These are phyloP conservation scores for Pyrenula aspistea DNA, from an alignment of 495 filamentous ascomycete species.

Conservation along the genomic window DNA sequence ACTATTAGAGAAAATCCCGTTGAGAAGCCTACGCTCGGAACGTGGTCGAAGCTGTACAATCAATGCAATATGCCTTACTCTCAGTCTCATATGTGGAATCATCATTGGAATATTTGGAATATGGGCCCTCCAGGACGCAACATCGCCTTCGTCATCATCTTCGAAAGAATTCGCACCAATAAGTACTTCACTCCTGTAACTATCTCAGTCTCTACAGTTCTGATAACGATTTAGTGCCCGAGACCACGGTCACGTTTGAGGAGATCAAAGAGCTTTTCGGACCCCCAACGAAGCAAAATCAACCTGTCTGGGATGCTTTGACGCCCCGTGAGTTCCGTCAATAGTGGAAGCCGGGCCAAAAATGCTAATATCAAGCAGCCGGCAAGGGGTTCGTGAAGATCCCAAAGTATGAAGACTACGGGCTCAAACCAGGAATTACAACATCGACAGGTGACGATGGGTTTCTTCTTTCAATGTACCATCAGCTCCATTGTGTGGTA, in stretches of 20 bases:
- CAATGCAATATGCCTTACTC: not conserved
- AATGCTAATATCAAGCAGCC: not conserved
- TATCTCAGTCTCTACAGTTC: too few relatives aligned
- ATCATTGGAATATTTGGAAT: not conserved
- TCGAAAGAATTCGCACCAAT: not conserved
- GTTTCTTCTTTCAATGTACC: not conserved
- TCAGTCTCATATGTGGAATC: not conserved
- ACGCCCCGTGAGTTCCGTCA: not conserved
- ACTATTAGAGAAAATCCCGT: not conserved
- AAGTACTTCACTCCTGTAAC: too few relatives aligned
- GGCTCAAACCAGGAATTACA: not conserved
- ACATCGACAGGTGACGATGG: not conserved
- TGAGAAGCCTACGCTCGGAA: not conserved
- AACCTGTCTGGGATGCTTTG: not conserved
- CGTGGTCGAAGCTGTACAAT: not conserved
- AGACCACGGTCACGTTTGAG: not conserved
- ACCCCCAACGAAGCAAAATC: not conserved
- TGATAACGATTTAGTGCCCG: not conserved
- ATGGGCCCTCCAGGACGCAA: not conserved
- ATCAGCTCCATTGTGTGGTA: not conserved
- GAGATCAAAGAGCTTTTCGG: not conserved
- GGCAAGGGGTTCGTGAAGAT: not conserved
- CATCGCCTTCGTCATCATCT: not conserved
- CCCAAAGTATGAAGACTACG: not conserved
- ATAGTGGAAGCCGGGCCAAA: too few relatives aligned